Evolutionary conservation across 2,329 filamentous ascomycete species (phyloP), one percentile per base, ranked within the genome.

Genomic region (Graphilbum ipis-grandicollis): DNA sequence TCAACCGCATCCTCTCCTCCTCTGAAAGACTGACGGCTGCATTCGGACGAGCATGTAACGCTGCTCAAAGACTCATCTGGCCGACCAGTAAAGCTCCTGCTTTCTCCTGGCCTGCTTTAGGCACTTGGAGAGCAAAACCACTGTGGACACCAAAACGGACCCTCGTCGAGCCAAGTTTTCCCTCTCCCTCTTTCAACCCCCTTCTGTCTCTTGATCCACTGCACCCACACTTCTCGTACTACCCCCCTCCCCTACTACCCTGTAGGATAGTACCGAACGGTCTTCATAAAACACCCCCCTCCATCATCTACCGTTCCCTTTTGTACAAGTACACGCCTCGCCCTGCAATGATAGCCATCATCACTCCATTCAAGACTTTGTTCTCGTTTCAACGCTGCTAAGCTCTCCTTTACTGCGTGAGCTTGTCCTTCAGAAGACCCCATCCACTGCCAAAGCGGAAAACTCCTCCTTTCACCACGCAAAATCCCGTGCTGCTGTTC

Each of bases 291-390:
- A 57, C 57, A 58, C 41, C 52, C 57, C 61, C 59, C 59, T 62
- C 59, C 56, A 59, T 47, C 52, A 60, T 58, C 56, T 60, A 55
- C 58, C 59, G 59, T 59, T 52, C 57, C 58, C 53, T 55, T 55
- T 54, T 52, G 56, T 59, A 62, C 59, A 63, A 63, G 59, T 62
- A 59, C 56, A 61, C 56, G 54, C 55, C 52, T 55, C 40, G 47
- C 54, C 56, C 59, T 59, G 55, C 57, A 55, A 59, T 53, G 52
- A 50, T 48, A 43, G 37, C 43, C 45, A 43, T 46, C 42, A 46
- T 42, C 46, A 46, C 42, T 47, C 44, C 41, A 45, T 22, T 48
- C 44, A 47, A 38, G 43, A 48, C 46, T 50, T 49, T 44, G 41
- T 43, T 45, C 44, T 51, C 39, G 41, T 43, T 47, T 50, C 46